These are phyloP conservation scores for Heliamphora exappendiculata DNA, from an alignment of 148 eudicot genomes.

Conservation along the genomic window DNA sequence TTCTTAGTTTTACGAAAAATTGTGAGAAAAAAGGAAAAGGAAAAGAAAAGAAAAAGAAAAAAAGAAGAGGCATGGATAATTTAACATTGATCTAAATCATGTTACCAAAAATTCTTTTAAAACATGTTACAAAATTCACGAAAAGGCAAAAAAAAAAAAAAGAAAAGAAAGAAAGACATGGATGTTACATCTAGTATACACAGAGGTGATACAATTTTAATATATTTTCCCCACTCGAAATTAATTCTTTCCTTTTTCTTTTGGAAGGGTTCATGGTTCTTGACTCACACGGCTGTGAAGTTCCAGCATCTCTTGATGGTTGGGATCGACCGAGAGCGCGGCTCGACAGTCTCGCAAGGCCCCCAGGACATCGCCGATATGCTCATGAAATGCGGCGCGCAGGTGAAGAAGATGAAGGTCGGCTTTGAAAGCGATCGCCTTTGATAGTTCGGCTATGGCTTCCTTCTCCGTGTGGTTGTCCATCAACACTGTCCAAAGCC, in stretches of 20 bases:
- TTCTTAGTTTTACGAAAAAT: too few relatives aligned
- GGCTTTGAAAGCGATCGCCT: constrained; percentile 88
- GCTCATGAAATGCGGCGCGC: constrained; percentile 92
- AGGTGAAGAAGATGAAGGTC: constrained; percentile 86
- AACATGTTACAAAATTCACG: constrained; percentile 9
- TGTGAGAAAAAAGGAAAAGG: neutral
- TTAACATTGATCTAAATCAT: neutral
- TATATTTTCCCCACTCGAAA: neutral
- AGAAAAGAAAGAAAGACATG: neutral
- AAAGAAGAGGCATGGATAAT: neutral
- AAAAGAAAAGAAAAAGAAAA: too few relatives aligned
- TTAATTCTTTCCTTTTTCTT: neutral
- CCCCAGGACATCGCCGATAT: constrained; percentile 65
- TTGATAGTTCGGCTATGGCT: constrained; percentile 77
- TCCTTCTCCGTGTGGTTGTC: constrained; percentile 89
- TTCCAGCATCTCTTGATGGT: constrained; percentile 85
- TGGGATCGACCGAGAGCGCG: constrained; percentile 93
- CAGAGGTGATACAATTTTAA: constrained; percentile 6
- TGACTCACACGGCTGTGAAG: constrained; percentile 77
- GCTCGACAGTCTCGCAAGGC: constrained; percentile 86
- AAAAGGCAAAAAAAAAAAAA: neutral
- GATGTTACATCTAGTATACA: constrained; percentile 14
- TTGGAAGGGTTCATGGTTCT: constrained; percentile 40
- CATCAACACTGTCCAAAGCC: constrained; percentile 64
- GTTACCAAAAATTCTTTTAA: neutral